Percentiles rank a stretch among this genome's conserved stretches.
Evolutionary conservation across 1,139 yeast genomes (phyloP).

Genomic region (Pichia sp.): DNA sequence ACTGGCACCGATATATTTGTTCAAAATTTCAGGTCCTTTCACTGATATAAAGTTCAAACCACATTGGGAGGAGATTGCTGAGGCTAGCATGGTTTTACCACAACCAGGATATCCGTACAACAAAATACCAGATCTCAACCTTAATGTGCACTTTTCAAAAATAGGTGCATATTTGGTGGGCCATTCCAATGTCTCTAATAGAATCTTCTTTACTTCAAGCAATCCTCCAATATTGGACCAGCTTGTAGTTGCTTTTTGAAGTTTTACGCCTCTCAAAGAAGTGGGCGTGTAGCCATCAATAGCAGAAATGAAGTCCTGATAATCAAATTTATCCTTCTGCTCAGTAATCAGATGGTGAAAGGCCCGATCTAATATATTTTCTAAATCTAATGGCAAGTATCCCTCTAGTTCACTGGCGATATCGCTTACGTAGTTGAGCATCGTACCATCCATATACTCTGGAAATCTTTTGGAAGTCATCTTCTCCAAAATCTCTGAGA

Average conservation of each 20-base stretch:
- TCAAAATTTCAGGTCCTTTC: slow-evolving; percentile 93
- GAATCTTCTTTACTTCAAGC: slow-evolving; percentile 63
- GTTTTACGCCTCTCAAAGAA: slow-evolving; percentile 77
- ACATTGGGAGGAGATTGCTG: slow-evolving; percentile 92
- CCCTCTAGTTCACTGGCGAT: slow-evolving; percentile 84
- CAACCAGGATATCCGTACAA: slow-evolving; percentile 97
- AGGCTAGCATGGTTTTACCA: slow-evolving; percentile 89
- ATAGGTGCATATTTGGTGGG: slow-evolving; percentile 95
- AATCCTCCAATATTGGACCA: slow-evolving; percentile 94
- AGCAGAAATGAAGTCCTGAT: slow-evolving; percentile 49
- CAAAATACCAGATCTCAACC: slow-evolving; percentile 83
- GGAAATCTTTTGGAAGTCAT: slow-evolving; percentile 35
- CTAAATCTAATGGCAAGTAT: slow-evolving; percentile 77
- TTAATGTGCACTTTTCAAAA: slow-evolving; percentile 78
- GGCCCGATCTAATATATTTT: slow-evolving; percentile 67
- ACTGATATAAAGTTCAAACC: slow-evolving; percentile 91
- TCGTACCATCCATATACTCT: slow-evolving; percentile 39
- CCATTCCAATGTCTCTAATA: slow-evolving; percentile 92
- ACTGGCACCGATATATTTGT: slow-evolving; percentile 95
- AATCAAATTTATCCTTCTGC: slow-evolving; percentile 21
- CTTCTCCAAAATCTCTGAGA: slow-evolving; percentile 49
- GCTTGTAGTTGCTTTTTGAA: slow-evolving; percentile 67
- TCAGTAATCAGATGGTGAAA: slow-evolving; percentile 58
- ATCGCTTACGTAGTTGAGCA: slow-evolving; percentile 44
- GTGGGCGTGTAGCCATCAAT: slow-evolving; percentile 72